Conservation (phyloP, 768 basidiomycete species). For the Flagelloscypha sp. region DNA sequence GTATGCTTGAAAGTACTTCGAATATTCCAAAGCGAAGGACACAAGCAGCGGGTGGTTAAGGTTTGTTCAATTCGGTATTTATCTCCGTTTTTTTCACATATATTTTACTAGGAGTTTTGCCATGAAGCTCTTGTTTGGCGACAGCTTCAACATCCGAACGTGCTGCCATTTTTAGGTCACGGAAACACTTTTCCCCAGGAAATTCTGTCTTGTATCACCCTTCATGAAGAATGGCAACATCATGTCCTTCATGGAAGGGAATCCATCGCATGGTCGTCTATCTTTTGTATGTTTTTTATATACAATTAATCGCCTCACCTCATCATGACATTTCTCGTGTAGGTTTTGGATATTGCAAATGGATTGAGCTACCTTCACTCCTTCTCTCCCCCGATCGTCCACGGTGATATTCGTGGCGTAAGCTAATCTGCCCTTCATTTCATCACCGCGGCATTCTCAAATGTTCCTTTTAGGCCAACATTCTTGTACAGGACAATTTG, state of each 20-base stretch:
- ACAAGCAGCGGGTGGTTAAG: no score
- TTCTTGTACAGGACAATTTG: slow-evolving; percentile 9
- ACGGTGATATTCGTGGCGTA: slow-evolving; percentile 17
- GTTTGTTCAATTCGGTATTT: no score
- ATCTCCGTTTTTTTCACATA: no score
- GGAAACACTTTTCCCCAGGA: slow-evolving; percentile 17
- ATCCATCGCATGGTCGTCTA: slow-evolving; percentile 4
- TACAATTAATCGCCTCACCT: neutral
- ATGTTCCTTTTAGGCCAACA: neutral
- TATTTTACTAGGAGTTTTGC: slow-evolving; percentile 21
- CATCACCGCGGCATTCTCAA: neutral
- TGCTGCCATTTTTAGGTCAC: slow-evolving; percentile 21
- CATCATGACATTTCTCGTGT: neutral
- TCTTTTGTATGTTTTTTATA: neutral
- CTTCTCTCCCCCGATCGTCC: slow-evolving; percentile 9
- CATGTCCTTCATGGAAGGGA: slow-evolving; percentile 12
- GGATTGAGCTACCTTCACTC: slow-evolving; percentile 18
- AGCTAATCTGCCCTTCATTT: neutral
- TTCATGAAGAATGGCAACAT: slow-evolving; percentile 23
- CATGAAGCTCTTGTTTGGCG: slow-evolving; percentile 22
- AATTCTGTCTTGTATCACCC: slow-evolving; percentile 21
- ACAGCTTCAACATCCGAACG: slow-evolving; percentile 18
- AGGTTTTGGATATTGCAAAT: slow-evolving; percentile 15
- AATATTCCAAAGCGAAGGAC: no score
- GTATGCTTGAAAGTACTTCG: no score